Conservation (phyloP, 2,329 filamentous ascomycete genomes). For the Botrytis aclada region DNA sequence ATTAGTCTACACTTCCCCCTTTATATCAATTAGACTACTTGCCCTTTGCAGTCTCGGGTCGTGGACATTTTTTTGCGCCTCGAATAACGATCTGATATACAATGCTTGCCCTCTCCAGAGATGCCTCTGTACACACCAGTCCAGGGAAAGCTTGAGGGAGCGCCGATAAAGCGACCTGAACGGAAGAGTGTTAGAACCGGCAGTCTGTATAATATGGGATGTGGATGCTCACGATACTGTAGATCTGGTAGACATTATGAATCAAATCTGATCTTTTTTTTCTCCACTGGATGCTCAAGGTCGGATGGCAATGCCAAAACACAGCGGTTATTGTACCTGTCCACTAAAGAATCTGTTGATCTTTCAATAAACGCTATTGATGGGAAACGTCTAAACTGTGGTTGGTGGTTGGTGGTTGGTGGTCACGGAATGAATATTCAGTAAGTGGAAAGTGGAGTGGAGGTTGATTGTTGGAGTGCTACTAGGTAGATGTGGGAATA, state of each 20-base stretch:
- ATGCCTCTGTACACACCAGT: constrained; percentile 91
- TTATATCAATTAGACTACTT: constrained; percentile 17
- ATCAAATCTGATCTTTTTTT: constrained; percentile 5
- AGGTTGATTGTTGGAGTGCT: constrained; percentile 11
- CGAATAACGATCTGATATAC: constrained; percentile 93
- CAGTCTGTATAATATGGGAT: not conserved
- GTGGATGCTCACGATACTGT: constrained; percentile 35
- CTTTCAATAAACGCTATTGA: constrained; percentile 10
- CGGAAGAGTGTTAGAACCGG: not conserved
- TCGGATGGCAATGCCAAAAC: not conserved
- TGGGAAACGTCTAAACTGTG: constrained; percentile 2
- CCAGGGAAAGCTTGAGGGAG: constrained; percentile 86
- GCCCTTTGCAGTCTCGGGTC: constrained; percentile 82
- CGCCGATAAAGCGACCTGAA: constrained; percentile 78
- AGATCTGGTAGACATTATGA: constrained; percentile 39
- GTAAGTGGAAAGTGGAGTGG: constrained; percentile 19
- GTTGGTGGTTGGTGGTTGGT: constrained; percentile 2
- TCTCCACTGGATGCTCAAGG: not conserved
- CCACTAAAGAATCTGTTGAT: not conserved
- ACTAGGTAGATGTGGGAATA: constrained; percentile 11
- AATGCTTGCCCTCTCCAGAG: constrained; percentile 94
- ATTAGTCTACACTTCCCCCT: constrained; percentile 20
- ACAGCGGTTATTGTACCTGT: not conserved
- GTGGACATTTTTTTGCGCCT: constrained; percentile 81
- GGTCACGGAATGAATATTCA: constrained; percentile 12